Conservation (phyloP, 75 land plant genomes). For the Cupressus sempervirens region DNA sequence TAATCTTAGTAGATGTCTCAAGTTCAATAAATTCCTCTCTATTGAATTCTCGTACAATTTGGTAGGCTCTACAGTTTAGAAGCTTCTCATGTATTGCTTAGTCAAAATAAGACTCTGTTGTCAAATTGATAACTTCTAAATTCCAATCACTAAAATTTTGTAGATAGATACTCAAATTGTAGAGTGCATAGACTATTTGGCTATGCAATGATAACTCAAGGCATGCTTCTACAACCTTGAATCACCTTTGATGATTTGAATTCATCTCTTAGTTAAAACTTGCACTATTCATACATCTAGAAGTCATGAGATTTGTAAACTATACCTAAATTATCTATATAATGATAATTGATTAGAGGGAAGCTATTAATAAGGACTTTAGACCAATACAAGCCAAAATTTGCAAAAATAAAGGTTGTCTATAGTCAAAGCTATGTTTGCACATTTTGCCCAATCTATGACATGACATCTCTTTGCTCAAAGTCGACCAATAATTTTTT, state of each 20-base stretch:
- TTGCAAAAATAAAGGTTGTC: not conserved
- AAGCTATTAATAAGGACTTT: not conserved
- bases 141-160: not conserved
- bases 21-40: too few species aligned
- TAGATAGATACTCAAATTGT: not conserved
- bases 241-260: not conserved
- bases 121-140: too few species aligned
- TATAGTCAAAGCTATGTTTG: constrained; percentile 3
- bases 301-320: not conserved
- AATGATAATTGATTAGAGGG: not conserved
- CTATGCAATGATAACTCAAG: not conserved
- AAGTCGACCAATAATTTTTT: too few species aligned
- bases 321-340: not conserved
- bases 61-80: too few species aligned
- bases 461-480: too few species aligned
- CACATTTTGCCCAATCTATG: too few species aligned
- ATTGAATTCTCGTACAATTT: too few species aligned
- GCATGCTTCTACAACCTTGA: not conserved
- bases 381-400: not conserved
- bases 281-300: not conserved
- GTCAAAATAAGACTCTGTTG: not conserved
- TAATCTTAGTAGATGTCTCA: too few species aligned
- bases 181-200: not conserved
- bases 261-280: not conserved
- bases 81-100: too few species aligned